These are phyloP conservation scores for Penicillium odoratum DNA, from an alignment of 495 filamentous ascomycete species.

Conservation along the genomic window DNA sequence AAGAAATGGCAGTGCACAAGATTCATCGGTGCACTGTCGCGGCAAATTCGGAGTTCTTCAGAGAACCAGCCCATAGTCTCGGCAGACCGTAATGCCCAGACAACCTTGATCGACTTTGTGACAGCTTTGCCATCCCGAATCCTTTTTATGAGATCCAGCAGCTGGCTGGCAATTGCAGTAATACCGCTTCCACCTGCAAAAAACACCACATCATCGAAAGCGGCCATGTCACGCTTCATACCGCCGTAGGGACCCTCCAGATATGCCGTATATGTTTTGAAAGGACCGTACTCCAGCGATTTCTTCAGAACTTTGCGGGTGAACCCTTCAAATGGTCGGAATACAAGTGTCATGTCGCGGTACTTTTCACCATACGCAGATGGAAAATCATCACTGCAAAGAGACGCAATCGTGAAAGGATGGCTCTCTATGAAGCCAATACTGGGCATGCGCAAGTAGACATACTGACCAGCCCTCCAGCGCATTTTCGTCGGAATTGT, in stretches of 20 bases:
- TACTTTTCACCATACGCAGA: slow-evolving; percentile 85
- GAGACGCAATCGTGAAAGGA: slow-evolving; percentile 91
- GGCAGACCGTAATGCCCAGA: slow-evolving; percentile 86
- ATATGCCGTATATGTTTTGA: slow-evolving; percentile 84
- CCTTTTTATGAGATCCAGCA: slow-evolving; percentile 88
- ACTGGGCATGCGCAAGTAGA: slow-evolving; percentile 90
- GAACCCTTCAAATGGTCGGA: slow-evolving; percentile 88
- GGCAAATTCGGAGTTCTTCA: slow-evolving; percentile 87
- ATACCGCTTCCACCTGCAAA: slow-evolving; percentile 94
- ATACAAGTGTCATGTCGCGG: slow-evolving; percentile 85
- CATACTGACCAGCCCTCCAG: slow-evolving; percentile 92
- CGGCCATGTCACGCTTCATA: slow-evolving; percentile 85
- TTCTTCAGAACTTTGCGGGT: slow-evolving; percentile 76
- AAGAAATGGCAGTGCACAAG: slow-evolving; percentile 92
- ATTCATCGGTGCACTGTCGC: slow-evolving; percentile 79
- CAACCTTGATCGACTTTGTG: slow-evolving; percentile 82
- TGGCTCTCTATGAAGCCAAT: slow-evolving; percentile 90
- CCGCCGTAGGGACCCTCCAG: slow-evolving; percentile 94
- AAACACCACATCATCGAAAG: slow-evolving; percentile 89
- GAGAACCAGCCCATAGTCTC: slow-evolving; percentile 98
- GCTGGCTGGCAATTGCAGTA: slow-evolving; percentile 86
- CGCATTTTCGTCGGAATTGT: slow-evolving; percentile 90
- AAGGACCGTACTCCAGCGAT: slow-evolving; percentile 76
- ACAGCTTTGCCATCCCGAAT: slow-evolving; percentile 93
- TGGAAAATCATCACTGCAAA: slow-evolving; percentile 84